Evolutionary conservation across 1,139 yeast species (phyloP), one percentile per base, ranked within the genome.

Genomic region (Zygosaccharomyces pseudobailii): DNA sequence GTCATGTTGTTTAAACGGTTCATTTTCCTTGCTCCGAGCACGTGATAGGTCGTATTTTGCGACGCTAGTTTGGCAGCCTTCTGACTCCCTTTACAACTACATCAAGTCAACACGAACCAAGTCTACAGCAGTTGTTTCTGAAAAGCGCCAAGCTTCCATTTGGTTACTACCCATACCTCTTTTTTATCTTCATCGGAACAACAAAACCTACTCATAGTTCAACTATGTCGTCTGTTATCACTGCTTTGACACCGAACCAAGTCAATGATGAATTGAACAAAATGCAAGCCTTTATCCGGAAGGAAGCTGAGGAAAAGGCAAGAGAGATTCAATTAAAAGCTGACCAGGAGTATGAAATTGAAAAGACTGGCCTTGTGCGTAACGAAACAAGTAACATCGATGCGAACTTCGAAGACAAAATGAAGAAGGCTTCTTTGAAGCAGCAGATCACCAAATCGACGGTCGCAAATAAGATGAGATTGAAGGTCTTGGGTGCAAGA

Each of bases 241-340:
- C 68, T 36, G 57, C 68, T 30, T 50, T 62, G 42, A 63, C 67
- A 13, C 68, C 69, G 44, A 56, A 54, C 37, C 67, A 89, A 92
- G 97, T 89, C 61, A 89, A 85, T 66, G 87, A 89, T 59, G 98
- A 92, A 75, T 88, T 92, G 71, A 83, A 84, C 71, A 92, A 92
- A 76, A 92, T 94, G 97, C 96, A 92, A 69, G 92, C 95, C 68
- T 94, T 92, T 82, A 94, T 94, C 77, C 87, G 85, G 74, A 90
- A 90, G 79, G 99, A 94, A 74, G 98, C 98, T 33, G 95, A 90
- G 63, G 99, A 94, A 71, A 94, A 94, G 75, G 97, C 98, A 55
- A 87, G 87, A 71, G 99, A 94, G 71, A 89, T 94, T 65, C 84
- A 78, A 68, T 77, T 92, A 65, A 94, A 92, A 76, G 96, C 97